Conservation (phyloP, 805 yeast species). For the Candida nanaspora region DNA sequence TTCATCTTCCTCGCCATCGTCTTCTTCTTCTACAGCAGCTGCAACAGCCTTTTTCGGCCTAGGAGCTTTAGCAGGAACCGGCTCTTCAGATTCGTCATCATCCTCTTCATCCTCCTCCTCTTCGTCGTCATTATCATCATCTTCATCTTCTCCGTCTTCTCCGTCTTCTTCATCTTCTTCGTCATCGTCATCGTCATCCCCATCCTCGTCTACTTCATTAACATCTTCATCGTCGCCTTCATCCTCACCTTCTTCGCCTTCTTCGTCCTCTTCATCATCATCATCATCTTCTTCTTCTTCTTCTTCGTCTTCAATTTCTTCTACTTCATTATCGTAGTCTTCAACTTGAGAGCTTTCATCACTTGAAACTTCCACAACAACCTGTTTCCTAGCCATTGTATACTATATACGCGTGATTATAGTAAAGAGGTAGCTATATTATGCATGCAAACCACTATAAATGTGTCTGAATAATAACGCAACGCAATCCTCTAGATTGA, state of each 20-base stretch:
- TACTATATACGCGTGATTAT: too few relatives aligned
- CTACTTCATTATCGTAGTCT: background rate
- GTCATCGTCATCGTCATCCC: background rate
- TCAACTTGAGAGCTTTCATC: background rate
- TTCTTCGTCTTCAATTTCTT: background rate
- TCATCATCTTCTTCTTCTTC: constrained; percentile 1
- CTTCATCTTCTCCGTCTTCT: too few relatives aligned
- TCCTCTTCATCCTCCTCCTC: constrained; percentile 22
- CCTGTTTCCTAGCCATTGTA: background rate
- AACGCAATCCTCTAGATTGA: too few relatives aligned
- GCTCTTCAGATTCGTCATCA: background rate
- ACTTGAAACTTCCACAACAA: background rate
- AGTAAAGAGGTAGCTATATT: too few relatives aligned
- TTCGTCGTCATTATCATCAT: too few relatives aligned
- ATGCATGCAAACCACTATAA: too few relatives aligned
- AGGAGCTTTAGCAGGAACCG: background rate
- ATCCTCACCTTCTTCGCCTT: constrained; percentile 5
- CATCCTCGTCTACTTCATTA: constrained; percentile 20
- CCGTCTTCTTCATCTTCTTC: background rate
- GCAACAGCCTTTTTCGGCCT: background rate
- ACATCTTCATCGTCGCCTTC: constrained; percentile 4
- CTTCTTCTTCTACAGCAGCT: too few relatives aligned
- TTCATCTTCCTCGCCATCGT: background rate
- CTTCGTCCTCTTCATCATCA: background rate
- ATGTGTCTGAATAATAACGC: too few relatives aligned